Conservation (phyloP, 2,329 filamentous ascomycete species). For the Curvularia sp. region DNA sequence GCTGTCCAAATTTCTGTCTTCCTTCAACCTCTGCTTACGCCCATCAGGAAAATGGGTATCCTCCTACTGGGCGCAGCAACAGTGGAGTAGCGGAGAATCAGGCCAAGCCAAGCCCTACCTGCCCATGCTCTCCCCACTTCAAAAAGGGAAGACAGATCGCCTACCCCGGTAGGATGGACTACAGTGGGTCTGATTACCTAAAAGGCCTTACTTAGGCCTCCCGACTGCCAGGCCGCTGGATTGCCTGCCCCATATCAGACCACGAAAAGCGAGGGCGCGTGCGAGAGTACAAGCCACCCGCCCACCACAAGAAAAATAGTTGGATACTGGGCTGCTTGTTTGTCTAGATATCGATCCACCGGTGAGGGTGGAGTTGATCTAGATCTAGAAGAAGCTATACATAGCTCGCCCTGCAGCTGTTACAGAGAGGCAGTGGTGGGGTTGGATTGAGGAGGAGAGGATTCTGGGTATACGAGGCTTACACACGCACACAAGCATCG, state of each 20-base stretch:
- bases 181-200: background rate
- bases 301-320: background rate
- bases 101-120: too few relatives aligned
- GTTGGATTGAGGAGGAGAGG: background rate
- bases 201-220: background rate
- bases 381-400: background rate
- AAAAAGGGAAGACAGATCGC: background rate
- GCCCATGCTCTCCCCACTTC: too few relatives aligned
- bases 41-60: too few relatives aligned
- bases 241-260: too few relatives aligned
- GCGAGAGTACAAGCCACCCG: background rate
- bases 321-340: too few relatives aligned
- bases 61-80: too few relatives aligned
- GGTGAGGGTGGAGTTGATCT: background rate
- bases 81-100: too few relatives aligned
- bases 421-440: too few relatives aligned
- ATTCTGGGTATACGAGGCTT: background rate
- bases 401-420: background rate
- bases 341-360: background rate
- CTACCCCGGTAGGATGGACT: background rate
- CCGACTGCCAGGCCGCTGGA: background rate
- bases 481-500: background rate
- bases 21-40: background rate
- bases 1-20: background rate
- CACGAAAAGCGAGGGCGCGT: background rate